phyloP scores from a whole-genome alignment of 192 early-diverging fungal species.

The Backusella tuberculispora region DNA sequence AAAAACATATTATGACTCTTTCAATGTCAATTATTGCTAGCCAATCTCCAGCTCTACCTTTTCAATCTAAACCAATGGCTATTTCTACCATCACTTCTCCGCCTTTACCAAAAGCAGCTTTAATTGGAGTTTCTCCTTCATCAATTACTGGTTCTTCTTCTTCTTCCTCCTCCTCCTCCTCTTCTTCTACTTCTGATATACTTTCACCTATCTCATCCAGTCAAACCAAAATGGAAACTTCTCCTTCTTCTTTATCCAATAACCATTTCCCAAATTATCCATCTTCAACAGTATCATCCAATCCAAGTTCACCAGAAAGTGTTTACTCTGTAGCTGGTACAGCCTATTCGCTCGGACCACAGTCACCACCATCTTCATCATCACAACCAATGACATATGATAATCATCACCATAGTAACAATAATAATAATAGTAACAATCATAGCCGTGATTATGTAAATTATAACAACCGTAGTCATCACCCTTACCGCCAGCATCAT shows the following conservation, averaged over 20 bases:
- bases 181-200: conserved; percentile 15
- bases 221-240: background rate
- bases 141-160: background rate
- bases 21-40: conserved; percentile 7
- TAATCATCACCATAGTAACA: no score
- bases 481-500: background rate
- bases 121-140: background rate
- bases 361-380: background rate
- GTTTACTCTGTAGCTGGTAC: background rate
- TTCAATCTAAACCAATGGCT: conserved; percentile 37
- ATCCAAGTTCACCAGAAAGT: background rate
- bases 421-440: no score
- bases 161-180: conserved; percentile 11
- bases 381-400: background rate
- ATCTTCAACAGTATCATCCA: background rate
- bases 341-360: background rate
- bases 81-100: conserved; percentile 42
- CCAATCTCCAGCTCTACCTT: conserved; percentile 12
- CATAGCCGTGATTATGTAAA: no score
- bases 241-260: background rate
- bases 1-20: background rate
- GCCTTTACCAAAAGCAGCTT: conserved; percentile 9
- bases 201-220: background rate
- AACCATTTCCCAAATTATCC: background rate
- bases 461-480: background rate